These are phyloP conservation scores for Mangifera indica DNA, from an alignment of 345 rosid genomes.

Conservation along the genomic window DNA sequence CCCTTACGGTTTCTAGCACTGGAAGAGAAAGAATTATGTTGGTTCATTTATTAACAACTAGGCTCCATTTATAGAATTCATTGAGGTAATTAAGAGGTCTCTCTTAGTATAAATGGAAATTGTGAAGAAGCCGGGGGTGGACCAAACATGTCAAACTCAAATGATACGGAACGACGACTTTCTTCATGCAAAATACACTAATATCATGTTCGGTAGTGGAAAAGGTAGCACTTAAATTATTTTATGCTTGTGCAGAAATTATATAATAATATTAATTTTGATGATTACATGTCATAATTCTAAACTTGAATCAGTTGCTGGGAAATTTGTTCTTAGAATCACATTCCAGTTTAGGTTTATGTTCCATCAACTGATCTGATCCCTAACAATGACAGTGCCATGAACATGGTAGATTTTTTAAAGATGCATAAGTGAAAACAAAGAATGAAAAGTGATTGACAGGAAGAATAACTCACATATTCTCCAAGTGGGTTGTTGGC, in stretches of 20 bases:
- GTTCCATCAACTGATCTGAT: not conserved
- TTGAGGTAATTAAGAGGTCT: not conserved
- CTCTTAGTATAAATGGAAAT: not conserved
- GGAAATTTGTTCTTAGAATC: not conserved
- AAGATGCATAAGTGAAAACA: too few relatives aligned
- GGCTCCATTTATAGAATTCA: not conserved
- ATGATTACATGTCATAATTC: not conserved
- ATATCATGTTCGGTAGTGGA: not conserved
- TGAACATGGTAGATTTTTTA: not conserved
- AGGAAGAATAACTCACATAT: not conserved
- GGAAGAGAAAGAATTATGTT: not conserved
- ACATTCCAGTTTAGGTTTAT: not conserved
- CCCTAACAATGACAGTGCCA: not conserved
- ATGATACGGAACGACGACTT: too few relatives aligned
- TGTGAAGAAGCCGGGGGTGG: not conserved
- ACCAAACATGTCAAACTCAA: not conserved
- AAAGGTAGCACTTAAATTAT: not conserved
- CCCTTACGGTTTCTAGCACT: not conserved
- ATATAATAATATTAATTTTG: too few relatives aligned
- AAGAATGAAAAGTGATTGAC: not conserved
- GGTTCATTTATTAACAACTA: not conserved
- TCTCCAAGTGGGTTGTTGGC: not conserved
- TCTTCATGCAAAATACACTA: not conserved
- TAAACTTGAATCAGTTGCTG: not conserved
- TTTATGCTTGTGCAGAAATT: not conserved